These are phyloP conservation scores for Aspergillus pseudonomiae DNA, from an alignment of 2,329 filamentous ascomycete species.

Conservation along the genomic window DNA sequence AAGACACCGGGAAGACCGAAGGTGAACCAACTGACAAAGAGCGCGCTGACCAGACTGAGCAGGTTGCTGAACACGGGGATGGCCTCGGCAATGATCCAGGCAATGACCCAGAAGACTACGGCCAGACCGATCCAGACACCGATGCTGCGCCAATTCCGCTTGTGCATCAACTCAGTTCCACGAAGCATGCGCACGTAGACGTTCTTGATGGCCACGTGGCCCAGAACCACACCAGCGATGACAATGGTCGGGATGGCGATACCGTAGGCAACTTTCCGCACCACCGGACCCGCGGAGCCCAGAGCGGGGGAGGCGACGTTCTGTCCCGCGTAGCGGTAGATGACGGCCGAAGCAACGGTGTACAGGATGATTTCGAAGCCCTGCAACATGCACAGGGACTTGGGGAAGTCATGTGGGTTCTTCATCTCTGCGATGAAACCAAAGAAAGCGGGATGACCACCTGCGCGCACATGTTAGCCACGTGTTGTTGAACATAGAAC, in stretches of 20 bases:
- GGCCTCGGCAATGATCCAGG: slow-evolving; percentile 69
- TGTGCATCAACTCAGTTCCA: slow-evolving; percentile 57
- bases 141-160: slow-evolving; percentile 53
- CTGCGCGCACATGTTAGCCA: not conserved
- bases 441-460: slow-evolving; percentile 70
- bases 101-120: slow-evolving; percentile 60
- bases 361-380: slow-evolving; percentile 63
- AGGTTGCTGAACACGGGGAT: slow-evolving; percentile 71
- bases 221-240: slow-evolving; percentile 70
- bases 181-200: slow-evolving; percentile 66
- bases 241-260: slow-evolving; percentile 71
- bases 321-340: slow-evolving; percentile 68
- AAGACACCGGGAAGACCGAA: slow-evolving; percentile 50
- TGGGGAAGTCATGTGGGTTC: slow-evolving; percentile 62
- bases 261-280: slow-evolving; percentile 68
- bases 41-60: slow-evolving; percentile 62
- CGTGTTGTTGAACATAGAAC: not conserved
- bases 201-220: slow-evolving; percentile 66
- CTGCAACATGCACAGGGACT: slow-evolving; percentile 65
- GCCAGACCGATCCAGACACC: slow-evolving; percentile 64
- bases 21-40: slow-evolving; percentile 69
- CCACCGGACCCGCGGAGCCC: slow-evolving; percentile 58
- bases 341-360: slow-evolving; percentile 65
- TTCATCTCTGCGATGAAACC: slow-evolving; percentile 67
- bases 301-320: slow-evolving; percentile 67